Evolutionary conservation across 352 stramenopile species (phyloP).

Genomic region (Pythium aquatile): DNA sequence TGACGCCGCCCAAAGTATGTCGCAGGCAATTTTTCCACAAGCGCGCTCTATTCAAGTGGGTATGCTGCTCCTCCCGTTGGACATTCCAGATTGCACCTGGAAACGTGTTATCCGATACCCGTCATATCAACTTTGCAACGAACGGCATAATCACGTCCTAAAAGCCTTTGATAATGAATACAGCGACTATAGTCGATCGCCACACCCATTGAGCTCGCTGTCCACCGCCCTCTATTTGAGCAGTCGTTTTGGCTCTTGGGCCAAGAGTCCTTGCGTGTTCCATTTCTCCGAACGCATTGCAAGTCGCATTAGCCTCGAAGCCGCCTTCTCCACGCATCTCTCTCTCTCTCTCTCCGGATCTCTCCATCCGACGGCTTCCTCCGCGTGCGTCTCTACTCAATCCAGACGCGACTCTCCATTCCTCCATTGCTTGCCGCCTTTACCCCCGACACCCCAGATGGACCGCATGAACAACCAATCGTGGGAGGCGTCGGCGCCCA

Average conservation of each 20-base stretch:
- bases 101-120: neutral
- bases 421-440: constrained; percentile 6
- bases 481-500: constrained; percentile 24
- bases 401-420: neutral
- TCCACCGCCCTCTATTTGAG: neutral
- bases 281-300: neutral
- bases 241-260: neutral
- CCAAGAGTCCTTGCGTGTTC: neutral
- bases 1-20: neutral
- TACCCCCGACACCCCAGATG: constrained; percentile 6
- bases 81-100: constrained; percentile 7
- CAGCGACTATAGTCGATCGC: neutral
- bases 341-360: too few relatives aligned
- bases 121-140: neutral
- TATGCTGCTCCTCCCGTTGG: neutral
- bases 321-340: neutral
- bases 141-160: neutral
- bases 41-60: constrained; percentile 14
- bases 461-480: constrained; percentile 18
- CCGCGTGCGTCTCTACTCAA: neutral
- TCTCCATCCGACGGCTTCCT: neutral
- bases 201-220: neutral
- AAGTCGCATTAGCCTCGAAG: neutral
- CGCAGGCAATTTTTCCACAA: neutral
- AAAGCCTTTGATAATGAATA: neutral